phyloP scores from a whole-genome alignment of 352 stramenopile species.

The Globisporangium iwayamae region DNA sequence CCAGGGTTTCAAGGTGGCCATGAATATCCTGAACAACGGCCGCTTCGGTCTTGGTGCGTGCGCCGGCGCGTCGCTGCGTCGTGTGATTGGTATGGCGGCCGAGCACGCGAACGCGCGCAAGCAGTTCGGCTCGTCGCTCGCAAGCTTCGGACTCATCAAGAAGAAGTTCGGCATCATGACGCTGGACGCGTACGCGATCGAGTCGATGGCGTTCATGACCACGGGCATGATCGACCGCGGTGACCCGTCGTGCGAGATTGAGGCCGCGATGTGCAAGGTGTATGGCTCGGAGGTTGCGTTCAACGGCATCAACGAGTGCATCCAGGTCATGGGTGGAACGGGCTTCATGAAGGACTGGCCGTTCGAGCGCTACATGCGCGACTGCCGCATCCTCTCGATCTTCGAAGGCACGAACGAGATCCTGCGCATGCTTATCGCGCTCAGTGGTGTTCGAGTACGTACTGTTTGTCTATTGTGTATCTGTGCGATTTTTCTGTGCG shows the following conservation, averaged over 20 bases:
- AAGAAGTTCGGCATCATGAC: slow-evolving; percentile 87
- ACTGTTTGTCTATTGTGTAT: background rate
- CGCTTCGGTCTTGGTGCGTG: slow-evolving; percentile 81
- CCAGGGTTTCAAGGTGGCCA: slow-evolving; percentile 91
- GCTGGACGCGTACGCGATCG: slow-evolving; percentile 80
- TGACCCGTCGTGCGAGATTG: slow-evolving; percentile 82
- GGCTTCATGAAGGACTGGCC: slow-evolving; percentile 92
- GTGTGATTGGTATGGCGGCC: slow-evolving; percentile 57
- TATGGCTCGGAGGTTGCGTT: slow-evolving; percentile 85
- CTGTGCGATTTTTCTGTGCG: slow-evolving; percentile 3
- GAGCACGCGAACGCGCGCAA: slow-evolving; percentile 79
- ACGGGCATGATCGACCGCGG: slow-evolving; percentile 87
- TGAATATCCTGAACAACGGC: slow-evolving; percentile 94
- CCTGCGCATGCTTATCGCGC: slow-evolving; percentile 88
- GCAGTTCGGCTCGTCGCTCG: slow-evolving; percentile 74
- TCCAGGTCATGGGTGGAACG: slow-evolving; percentile 86
- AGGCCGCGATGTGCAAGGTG: slow-evolving; percentile 88
- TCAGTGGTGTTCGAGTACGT: slow-evolving; percentile 75
- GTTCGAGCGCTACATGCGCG: slow-evolving; percentile 89
- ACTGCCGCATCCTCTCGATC: slow-evolving; percentile 89
- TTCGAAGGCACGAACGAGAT: slow-evolving; percentile 93
- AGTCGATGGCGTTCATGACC: slow-evolving; percentile 89
- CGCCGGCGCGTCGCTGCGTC: slow-evolving; percentile 63
- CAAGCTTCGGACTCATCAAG: slow-evolving; percentile 82
- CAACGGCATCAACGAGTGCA: slow-evolving; percentile 83